Conservation (phyloP, 805 yeast species). For the Saccharomycopsis javanensis region DNA sequence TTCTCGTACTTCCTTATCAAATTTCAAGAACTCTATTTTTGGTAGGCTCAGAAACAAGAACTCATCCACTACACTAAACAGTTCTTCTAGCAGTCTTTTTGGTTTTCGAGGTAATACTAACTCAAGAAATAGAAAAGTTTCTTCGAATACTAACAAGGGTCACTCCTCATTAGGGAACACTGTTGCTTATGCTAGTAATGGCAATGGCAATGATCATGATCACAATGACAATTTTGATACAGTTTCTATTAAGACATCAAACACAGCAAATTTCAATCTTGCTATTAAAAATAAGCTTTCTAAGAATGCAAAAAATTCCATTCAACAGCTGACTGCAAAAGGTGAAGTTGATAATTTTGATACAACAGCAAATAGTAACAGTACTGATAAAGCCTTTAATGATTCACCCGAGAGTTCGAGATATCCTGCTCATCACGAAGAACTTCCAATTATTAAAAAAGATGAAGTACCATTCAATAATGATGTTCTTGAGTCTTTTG, state of each 20-base stretch:
- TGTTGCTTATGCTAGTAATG: slow-evolving; percentile 1
- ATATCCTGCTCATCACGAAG: not conserved
- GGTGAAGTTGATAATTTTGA: not conserved
- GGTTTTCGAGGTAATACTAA: not conserved
- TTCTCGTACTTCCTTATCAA: slow-evolving; percentile 17
- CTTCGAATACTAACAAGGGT: not conserved
- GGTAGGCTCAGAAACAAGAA: slow-evolving; percentile 8
- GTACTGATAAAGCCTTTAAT: not conserved
- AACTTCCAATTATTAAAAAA: not conserved
- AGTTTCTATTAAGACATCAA: slow-evolving; percentile 13
- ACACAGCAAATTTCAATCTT: slow-evolving; percentile 17
- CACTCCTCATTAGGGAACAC: not conserved
- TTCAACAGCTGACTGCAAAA: not conserved
- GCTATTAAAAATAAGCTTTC: slow-evolving; percentile 10
- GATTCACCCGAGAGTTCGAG: not conserved
- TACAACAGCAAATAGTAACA: not conserved
- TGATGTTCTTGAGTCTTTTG: slow-evolving; percentile 3
- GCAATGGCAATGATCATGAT: not conserved
- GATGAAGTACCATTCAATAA: not conserved
- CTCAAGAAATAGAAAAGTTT: not conserved
- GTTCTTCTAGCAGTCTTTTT: not conserved
- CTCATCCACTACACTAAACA: not conserved
- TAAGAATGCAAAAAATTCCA: not conserved
- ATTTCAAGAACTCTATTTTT: slow-evolving; percentile 15
- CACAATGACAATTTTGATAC: slow-evolving; percentile 9